These are phyloP conservation scores for Niebla homalea DNA, from an alignment of 495 filamentous ascomycete species.

Conservation along the genomic window DNA sequence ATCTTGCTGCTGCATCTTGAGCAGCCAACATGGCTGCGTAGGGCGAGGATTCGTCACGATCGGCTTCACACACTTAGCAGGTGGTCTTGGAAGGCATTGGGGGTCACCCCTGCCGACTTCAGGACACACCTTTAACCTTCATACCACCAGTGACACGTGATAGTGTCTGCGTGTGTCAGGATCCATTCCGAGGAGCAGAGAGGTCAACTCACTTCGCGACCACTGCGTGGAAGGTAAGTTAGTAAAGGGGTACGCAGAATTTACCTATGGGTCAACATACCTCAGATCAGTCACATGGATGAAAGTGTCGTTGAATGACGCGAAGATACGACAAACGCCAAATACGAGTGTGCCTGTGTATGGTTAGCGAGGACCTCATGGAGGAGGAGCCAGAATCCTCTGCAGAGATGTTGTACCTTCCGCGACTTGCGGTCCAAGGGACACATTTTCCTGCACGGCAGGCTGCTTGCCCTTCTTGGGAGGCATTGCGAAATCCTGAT, in stretches of 20 bases:
- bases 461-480: constrained; percentile 70
- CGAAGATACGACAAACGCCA: constrained; percentile 98
- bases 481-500: constrained; percentile 44
- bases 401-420: constrained; percentile 47
- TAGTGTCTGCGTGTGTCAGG: constrained; percentile 48
- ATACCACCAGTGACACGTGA: constrained; percentile 98
- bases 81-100: constrained; percentile 2
- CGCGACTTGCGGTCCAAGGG: constrained; percentile 85
- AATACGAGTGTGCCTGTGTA: constrained; percentile 84
- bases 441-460: constrained; percentile 86
- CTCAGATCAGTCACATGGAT: constrained; percentile 98
- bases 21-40: constrained; percentile 99
- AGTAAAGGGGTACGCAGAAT: constrained; percentile 23
- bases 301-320: constrained; percentile 97
- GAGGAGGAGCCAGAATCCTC: neutral
- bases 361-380: neutral
- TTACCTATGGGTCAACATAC: constrained; percentile 45
- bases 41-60: constrained; percentile 98
- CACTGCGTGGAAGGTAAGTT: constrained; percentile 51
- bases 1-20: constrained; percentile 80
- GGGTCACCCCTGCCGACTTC: constrained; percentile 4
- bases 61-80: constrained; percentile 39
- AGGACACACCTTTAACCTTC: constrained; percentile 71
- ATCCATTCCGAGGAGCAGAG: neutral
- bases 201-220: constrained; percentile 55